Base-by-base conservation (phyloP, 2,329 filamentous ascomycete genomes). In the Pseudonectria foliicola region DNA sequence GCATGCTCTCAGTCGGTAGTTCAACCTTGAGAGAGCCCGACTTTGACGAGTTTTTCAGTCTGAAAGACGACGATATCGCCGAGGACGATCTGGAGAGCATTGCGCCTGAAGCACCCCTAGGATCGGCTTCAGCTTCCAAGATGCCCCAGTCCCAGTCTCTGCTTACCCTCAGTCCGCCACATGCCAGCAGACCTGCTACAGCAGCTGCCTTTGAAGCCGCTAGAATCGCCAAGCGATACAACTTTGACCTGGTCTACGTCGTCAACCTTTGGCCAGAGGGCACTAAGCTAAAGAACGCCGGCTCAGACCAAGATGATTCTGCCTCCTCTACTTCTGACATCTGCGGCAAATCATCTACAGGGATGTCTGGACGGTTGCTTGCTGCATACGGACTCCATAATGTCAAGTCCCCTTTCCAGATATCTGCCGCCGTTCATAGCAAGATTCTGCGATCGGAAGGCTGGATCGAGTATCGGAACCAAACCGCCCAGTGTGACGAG, bases 241-340 rank as follows among this genome's bases (percentile, higher is more conserved):
- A 72, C 34, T 76, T 79, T 34, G 71, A 76, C 43, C 60, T 78
- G 15, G 63, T 77, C 10, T 79, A 78, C 43, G 66, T 78, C 21
- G 67, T 77, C 42, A 76, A 72, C 42, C 56, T 78, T 11, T 77
- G 74, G 73, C 73, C 74, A 14, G 52, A 55, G 14, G 38, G 43
- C 31, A 42, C 44, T 12, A 39, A 33, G 21, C 21, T 35, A 25
- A 38, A 31, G 12, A 38, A 29, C 10, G 39, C 46, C 10, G 33
- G 29, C 4, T 27, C 38, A 12, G 42, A 36, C n/a, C 27, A 35
- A 6, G 18, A 39, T 10, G 43, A 45, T 18, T 15, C 26, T 25
- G 33, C 23, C 14, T 41, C 42, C 6, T 13, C 34, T 23, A 37
- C 32, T 26, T 33, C 41, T 8, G 27, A 35, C 10, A 39, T 38